Percentiles rank a stretch among this genome's conserved stretches.
These are phyloP conservation scores for Tulasnella sp. DNA, from an alignment of 768 basidiomycete species.

Conservation along the genomic window DNA sequence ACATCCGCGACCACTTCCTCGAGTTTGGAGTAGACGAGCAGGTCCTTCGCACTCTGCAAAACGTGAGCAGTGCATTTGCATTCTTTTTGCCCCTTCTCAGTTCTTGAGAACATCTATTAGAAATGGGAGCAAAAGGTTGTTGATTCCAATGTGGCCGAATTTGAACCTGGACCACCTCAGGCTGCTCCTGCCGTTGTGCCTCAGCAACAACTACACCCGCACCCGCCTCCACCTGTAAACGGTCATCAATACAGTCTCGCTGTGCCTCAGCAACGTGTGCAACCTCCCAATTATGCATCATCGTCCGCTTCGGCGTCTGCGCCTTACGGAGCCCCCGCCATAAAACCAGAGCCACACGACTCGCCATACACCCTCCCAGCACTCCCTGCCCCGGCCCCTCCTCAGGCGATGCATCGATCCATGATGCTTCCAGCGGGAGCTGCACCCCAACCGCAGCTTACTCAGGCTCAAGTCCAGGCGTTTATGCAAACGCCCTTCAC, in stretches of 20 bases:
- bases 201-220: constrained; percentile 34
- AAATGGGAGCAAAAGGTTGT: constrained; percentile 96
- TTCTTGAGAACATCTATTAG: constrained; percentile 30
- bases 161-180: constrained; percentile 44
- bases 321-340: constrained; percentile 18
- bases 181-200: constrained; percentile 38
- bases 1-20: constrained; percentile 89
- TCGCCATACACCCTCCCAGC: constrained; percentile 45
- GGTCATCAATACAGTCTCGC: constrained; percentile 11
- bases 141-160: constrained; percentile 90
- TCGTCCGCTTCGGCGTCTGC: constrained; percentile 8
- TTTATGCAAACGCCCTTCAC: not conserved
- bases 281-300: not conserved
- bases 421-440: not conserved
- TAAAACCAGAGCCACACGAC: constrained; percentile 56
- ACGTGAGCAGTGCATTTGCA: constrained; percentile 42
- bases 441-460: not conserved
- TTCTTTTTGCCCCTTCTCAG: not conserved
- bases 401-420: constrained; percentile 20
- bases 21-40: constrained; percentile 91
- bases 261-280: constrained; percentile 2
- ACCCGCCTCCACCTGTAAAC: constrained; percentile 12
- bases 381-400: constrained; percentile 50
- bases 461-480: not conserved
- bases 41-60: constrained; percentile 76